Base-by-base conservation (phyloP, 768 basidiomycete species). In the Heimioporus sp. region DNA sequence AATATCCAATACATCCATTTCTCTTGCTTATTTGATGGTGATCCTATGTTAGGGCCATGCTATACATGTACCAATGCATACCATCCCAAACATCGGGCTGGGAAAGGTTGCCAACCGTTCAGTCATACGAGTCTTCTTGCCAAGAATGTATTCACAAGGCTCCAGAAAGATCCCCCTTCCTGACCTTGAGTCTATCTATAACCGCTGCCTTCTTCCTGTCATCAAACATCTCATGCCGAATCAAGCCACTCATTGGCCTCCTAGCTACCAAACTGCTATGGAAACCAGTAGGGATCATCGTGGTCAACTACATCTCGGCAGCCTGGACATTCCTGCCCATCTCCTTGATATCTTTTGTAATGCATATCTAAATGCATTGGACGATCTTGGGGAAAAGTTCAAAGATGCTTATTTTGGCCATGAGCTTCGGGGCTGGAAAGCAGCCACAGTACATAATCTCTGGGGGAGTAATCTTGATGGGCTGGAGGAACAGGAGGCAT, bases 391-490 rank as follows among this genome's bases (percentile, higher is more conserved):
- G n/a, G n/a, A n/a, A n/a, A n/a, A 47, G 9, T 54, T 54, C 41
- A 19, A 4, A 0, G 52, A 59, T 19, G 48, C 50, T 0, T 59
- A 59, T 8, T 59, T 58, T 12, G 48, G 15, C 1, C 56, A 59
- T 28, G 56, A 59, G 17, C 21, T 59, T 0, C 19, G 31, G 0
- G 53, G 56, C 3, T 59, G 56, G 53, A 59, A 59, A 6, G 56
- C 15, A 0, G 51, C 40, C 0, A 59, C 49, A 0, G 43, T 51
- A 1, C 55, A 57, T n/a, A 24, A 56, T 10, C 1, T 20, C 13
- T 8, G 7, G 32, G 32, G 12, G 8, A 32, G 12, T 12, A n/a
- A n/a, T n/a, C n/a, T n/a, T n/a, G 32, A 21, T 30, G 41, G 4
- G 30, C 20, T 21, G 19, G 40, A 41, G 13, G 40, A 21, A 10